Conservation (phyloP, 2,329 filamentous ascomycete species). For the Tolypocladium tropicale region DNA sequence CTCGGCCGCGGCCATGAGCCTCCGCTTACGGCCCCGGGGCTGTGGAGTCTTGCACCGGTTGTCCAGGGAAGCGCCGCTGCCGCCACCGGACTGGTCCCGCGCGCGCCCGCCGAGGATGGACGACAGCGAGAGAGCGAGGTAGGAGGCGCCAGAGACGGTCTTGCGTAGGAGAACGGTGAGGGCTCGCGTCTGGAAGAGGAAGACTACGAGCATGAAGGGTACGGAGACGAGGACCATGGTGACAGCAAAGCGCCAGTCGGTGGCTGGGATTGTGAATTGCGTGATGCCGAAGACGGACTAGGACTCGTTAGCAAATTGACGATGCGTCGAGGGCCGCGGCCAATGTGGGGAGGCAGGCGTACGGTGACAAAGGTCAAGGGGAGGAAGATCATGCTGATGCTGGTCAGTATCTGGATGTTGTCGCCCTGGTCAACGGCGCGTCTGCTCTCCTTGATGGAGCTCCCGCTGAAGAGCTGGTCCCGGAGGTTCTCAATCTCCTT, state of each 20-base stretch:
- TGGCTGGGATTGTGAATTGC: slow-evolving; percentile 28
- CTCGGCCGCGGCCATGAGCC: slow-evolving; percentile 5
- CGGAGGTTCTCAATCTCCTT: slow-evolving; percentile 46
- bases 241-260: slow-evolving; percentile 34
- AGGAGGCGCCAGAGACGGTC: not conserved
- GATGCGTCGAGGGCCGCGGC: not conserved
- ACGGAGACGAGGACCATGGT: slow-evolving; percentile 57
- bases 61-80: not conserved
- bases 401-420: slow-evolving; percentile 49
- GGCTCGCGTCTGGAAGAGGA: slow-evolving; percentile 32
- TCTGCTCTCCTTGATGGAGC: slow-evolving; percentile 49
- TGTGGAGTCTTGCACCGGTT: not conserved
- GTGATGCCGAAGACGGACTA: slow-evolving; percentile 45
- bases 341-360: slow-evolving; percentile 11
- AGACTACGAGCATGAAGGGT: slow-evolving; percentile 37
- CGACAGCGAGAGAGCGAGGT: not conserved
- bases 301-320: not conserved
- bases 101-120: not conserved
- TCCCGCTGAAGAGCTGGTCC: slow-evolving; percentile 53
- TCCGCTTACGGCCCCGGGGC: slow-evolving; percentile 8
- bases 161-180: slow-evolving; percentile 19
- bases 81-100: not conserved
- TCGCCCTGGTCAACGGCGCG: slow-evolving; percentile 54
- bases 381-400: slow-evolving; percentile 51
- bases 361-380: slow-evolving; percentile 51